Conservation (phyloP, 148 eudicot genomes). For the Camellia japonica region DNA sequence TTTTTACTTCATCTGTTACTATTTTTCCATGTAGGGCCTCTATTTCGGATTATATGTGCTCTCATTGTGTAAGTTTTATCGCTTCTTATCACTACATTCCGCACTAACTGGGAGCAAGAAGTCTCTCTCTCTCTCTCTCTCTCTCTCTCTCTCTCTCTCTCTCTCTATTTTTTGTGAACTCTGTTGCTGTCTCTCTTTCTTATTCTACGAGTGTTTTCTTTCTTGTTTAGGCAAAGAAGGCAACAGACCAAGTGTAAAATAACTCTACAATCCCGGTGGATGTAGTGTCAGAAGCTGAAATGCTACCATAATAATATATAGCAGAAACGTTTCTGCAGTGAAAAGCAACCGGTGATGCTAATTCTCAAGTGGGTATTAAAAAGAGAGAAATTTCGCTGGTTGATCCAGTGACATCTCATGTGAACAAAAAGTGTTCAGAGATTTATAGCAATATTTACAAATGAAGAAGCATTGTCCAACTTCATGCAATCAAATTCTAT, state of each 20-base stretch:
- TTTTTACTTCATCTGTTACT: not conserved
- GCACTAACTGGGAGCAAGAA: slow-evolving; percentile 63
- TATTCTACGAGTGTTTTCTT: not conserved
- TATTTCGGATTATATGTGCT: slow-evolving; percentile 75
- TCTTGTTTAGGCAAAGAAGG: slow-evolving; percentile 50
- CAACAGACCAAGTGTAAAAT: slow-evolving; percentile 40
- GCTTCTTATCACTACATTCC: slow-evolving; percentile 44
- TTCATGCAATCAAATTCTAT: no score
- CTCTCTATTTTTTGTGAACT: not conserved
- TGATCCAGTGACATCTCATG: no score
- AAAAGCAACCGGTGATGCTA: no score
- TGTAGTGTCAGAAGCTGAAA: slow-evolving; percentile 26
- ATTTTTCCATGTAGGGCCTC: slow-evolving; percentile 45
- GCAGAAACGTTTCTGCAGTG: no score
- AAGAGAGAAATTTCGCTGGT: no score
- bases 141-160: slow-evolving; percentile 2
- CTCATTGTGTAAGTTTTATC: slow-evolving; percentile 56
- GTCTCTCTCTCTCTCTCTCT: slow-evolving; percentile 18
- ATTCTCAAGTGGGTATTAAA: no score
- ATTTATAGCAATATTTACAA: no score
- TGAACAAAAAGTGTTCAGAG: no score
- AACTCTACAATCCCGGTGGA: slow-evolving; percentile 36
- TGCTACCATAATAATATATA: no score
- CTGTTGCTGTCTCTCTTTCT: not conserved
- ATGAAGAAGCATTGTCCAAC: no score